Evolutionary conservation across 179 eudicot genomes (phyloP), one percentile per base, ranked within the genome.

Genomic region (Beta corolliflora): DNA sequence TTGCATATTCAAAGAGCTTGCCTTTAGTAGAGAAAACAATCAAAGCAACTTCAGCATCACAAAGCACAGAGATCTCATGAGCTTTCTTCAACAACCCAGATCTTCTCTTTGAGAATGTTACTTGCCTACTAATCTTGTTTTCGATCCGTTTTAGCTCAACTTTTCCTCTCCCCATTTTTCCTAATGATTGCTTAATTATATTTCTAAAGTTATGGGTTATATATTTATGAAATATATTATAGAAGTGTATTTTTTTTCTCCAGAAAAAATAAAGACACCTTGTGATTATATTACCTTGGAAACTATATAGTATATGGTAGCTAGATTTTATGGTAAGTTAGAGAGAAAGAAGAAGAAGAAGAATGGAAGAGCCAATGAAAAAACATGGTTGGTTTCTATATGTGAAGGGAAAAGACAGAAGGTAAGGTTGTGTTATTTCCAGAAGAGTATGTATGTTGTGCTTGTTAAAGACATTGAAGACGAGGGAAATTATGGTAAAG

Each of bases 131-230:
- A 6, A 91, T 89, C 81, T 91, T 93, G 88, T 93, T 91, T 86
- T 93, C 97, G 77, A 93, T 93, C 88, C 93, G 72, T 92, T 89
- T 92, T 84, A 91, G 41, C 88, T 92, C 85, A 45, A 92, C 97
- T 84, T 88, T 91, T 15, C 94, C 94, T 55, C 97, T 85, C 15
- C 94, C 97, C 97, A 91, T 91, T 55, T 44, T 4, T 41, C 29
- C 45, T 70, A 1, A 19, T 70, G 10, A 9, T 5, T 25, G 54
- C 54, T 29, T 64, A 55, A 52, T 56, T 78, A 5, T 9, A 15
- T 18, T 1, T 9, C 4, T 36, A 36, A 36, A 3, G 4, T 36
- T 36, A 36, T 36, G 4, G 41, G 41, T 36, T 36, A 36, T 36
- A 36, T 36, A 58, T 58, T 1, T 7, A 5, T 7, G 58, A 54